These are phyloP conservation scores for Castanopsis chinensis DNA, from an alignment of 306 rosid species.

Conservation along the genomic window DNA sequence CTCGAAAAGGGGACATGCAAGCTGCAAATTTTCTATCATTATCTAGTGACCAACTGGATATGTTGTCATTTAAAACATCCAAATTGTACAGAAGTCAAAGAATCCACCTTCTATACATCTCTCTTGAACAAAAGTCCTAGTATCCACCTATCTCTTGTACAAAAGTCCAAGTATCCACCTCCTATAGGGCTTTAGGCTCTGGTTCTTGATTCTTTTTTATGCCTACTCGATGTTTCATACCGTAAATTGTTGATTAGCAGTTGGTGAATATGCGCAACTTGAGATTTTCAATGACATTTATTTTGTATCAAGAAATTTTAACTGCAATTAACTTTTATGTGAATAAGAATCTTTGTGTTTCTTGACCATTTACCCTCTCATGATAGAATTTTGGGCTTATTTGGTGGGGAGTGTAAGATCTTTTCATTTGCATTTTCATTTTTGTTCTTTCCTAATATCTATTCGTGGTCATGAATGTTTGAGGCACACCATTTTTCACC, in stretches of 20 bases:
- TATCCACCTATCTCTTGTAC: neutral
- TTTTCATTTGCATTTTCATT: no score
- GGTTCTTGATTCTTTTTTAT: constrained; percentile 10
- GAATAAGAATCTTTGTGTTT: no score
- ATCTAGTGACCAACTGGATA: constrained; percentile 10
- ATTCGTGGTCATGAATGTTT: no score
- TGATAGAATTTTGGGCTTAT: no score
- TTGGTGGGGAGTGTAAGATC: no score
- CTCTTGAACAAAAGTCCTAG: neutral
- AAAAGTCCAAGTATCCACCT: constrained; percentile 1
- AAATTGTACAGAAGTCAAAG: neutral
- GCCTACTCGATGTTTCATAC: neutral
- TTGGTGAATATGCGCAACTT: no score
- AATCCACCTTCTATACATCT: neutral
- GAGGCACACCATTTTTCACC: no score
- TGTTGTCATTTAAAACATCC: neutral
- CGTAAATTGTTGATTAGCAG: neutral
- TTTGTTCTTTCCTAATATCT: no score
- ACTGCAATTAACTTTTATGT: no score
- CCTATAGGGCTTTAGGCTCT: neutral
- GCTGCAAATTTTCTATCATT: neutral
- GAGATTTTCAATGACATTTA: neutral
- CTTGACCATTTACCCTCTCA: no score
- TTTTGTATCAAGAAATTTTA: no score
- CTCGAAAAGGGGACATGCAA: constrained; percentile 1